Conservation (phyloP, 192 early-diverging fungal genomes). For the Gamsiella multidivaricata region DNA sequence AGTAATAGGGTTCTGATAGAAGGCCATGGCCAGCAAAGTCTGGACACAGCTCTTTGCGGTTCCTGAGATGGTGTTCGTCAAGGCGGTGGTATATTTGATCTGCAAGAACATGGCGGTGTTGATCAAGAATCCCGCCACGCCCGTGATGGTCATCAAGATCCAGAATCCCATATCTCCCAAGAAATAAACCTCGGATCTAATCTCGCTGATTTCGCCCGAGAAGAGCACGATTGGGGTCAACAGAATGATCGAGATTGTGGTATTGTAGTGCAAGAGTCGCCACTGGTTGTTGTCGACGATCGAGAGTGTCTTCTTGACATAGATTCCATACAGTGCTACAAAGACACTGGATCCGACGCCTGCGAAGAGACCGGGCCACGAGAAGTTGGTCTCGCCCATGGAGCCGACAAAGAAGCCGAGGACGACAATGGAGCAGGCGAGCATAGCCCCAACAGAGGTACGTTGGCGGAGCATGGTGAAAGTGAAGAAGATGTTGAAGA, state of each 20-base stretch:
- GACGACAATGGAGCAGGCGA: constrained; percentile 69
- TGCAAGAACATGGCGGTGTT: constrained; percentile 79
- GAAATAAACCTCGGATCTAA: constrained; percentile 59
- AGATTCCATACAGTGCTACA: constrained; percentile 77
- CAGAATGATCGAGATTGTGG: constrained; percentile 68
- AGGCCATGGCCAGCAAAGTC: constrained; percentile 69
- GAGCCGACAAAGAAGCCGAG: constrained; percentile 73
- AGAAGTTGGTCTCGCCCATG: constrained; percentile 75
- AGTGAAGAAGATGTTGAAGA: constrained; percentile 78
- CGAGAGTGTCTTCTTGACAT: constrained; percentile 72
- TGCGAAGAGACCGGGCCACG: constrained; percentile 69
- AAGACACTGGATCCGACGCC: constrained; percentile 73
- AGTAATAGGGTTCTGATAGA: constrained; percentile 72
- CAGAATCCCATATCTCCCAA: constrained; percentile 64
- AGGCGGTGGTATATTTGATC: constrained; percentile 74
- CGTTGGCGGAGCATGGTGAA: constrained; percentile 65
- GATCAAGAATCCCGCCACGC: constrained; percentile 71
- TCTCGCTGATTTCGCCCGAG: constrained; percentile 67
- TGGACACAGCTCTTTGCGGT: constrained; percentile 77
- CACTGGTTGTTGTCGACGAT: constrained; percentile 76
- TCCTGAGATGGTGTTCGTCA: constrained; percentile 77
- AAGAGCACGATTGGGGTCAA: constrained; percentile 67
- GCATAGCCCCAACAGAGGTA: constrained; percentile 63
- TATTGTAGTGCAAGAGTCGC: constrained; percentile 76
- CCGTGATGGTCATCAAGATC: constrained; percentile 71